Conservation (phyloP, 495 filamentous ascomycete species). For the Hyaloscypha bicolor region DNA sequence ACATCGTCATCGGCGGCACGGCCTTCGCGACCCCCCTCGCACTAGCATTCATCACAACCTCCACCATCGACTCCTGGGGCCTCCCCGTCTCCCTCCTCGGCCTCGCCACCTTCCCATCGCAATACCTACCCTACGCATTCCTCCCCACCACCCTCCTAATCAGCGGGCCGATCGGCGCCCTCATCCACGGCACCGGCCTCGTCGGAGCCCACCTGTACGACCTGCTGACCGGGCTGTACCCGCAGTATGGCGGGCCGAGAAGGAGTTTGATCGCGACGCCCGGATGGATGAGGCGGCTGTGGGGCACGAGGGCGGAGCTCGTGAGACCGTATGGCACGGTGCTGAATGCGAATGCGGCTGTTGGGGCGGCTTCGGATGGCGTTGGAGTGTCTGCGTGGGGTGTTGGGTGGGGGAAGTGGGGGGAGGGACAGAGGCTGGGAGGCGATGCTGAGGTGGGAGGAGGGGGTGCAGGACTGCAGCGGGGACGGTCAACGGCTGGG, state of each 20-base stretch:
- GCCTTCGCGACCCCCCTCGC: neutral
- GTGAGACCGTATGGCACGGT: slow-evolving; percentile 7
- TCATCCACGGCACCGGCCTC: neutral
- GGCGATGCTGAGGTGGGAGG: neutral
- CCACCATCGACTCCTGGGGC: neutral
- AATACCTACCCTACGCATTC: slow-evolving; percentile 12
- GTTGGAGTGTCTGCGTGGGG: neutral
- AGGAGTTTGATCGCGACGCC: neutral
- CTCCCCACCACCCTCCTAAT: slow-evolving; percentile 1
- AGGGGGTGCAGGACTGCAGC: neutral
- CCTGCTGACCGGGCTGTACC: neutral
- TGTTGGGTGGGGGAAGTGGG: slow-evolving; percentile 10
- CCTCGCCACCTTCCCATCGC: neutral
- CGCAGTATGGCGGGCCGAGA: neutral
- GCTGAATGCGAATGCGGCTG: neutral
- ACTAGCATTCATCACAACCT: neutral
- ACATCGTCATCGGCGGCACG: neutral
- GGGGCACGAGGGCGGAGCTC: neutral
- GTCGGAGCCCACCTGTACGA: neutral
- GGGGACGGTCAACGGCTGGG: neutral
- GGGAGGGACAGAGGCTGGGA: slow-evolving; percentile 6
- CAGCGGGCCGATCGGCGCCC: neutral
- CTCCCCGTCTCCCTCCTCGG: neutral
- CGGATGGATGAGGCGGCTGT: neutral
- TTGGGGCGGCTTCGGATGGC: neutral